Evolutionary conservation across 352 stramenopile species (phyloP).

Genomic region (Pythium rishiriense): DNA sequence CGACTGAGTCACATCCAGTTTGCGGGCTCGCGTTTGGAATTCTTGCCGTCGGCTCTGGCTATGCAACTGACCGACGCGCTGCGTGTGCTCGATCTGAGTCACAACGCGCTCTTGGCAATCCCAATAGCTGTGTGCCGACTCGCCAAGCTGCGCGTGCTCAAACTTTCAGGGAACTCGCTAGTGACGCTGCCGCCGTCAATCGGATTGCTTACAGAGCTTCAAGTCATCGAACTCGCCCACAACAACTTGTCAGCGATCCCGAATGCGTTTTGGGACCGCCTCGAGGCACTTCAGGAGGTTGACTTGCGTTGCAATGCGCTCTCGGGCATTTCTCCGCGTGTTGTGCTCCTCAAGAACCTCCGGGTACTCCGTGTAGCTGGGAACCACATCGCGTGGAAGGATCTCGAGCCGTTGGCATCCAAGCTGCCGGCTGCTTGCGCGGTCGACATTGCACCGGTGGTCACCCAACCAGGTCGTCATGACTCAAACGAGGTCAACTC

Average conservation of each 20-base stretch:
- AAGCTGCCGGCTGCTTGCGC: neutral
- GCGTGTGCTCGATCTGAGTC: conserved; percentile 42
- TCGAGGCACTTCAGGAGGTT: conserved; percentile 37
- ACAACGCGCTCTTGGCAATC: conserved; percentile 52
- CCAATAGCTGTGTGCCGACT: conserved; percentile 38
- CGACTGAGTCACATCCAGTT: neutral
- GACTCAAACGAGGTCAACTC: too few species aligned
- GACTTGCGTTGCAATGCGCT: conserved; percentile 38
- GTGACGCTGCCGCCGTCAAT: conserved; percentile 38
- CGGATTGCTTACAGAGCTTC: conserved; percentile 31
- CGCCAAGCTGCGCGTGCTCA: conserved; percentile 39
- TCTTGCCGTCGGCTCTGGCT: neutral
- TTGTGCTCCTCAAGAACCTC: conserved; percentile 13
- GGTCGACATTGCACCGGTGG: conserved; percentile 3
- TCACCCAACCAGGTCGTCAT: neutral
- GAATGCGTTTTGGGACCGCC: conserved; percentile 24
- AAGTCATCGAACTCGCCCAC: conserved; percentile 46
- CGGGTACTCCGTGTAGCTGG: neutral
- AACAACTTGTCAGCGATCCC: conserved; percentile 53
- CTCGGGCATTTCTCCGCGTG: conserved; percentile 9
- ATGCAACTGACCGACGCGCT: conserved; percentile 3
- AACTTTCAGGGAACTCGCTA: conserved; percentile 64
- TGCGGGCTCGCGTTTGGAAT: neutral
- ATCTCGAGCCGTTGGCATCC: conserved; percentile 4
- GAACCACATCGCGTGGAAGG: conserved; percentile 12